Evolutionary conservation across 305 asterid species (phyloP), one percentile per base, ranked within the genome.

Genomic region (Nicotiana rustica): DNA sequence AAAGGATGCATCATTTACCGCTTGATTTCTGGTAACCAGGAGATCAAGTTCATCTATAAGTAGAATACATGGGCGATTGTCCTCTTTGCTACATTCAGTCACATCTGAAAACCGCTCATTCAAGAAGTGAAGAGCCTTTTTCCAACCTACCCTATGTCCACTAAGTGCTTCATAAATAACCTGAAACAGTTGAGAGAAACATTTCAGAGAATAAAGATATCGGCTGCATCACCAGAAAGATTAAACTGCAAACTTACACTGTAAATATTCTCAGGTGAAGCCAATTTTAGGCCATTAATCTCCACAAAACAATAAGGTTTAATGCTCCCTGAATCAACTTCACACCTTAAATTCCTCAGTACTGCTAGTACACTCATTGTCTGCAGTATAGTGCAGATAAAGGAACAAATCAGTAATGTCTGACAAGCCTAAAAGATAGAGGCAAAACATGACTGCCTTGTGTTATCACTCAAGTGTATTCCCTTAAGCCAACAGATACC

Each of bases 21-120:
- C 92, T 85, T 96, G 99, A 83, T 88, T 96, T 90, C 98, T 92
- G 82, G 99, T 96, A 65, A 96, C 98, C 78, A 96, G 90, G 70
- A 94, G 94, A 92, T 96, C 99, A 65, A 94, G 93, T 84, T 94
- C 98, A 83, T 96, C 99, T 57, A 96, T 96, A 80, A 96, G 98
- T 84, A 96, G 92, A 88, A 96, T 89, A 85, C 99, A 96, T 79
- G 99, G 98, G 87, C 85, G 90, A 31, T 83, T 85, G 71, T 93
- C 93, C 62, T 85, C 89, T 83, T 92, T 91, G 79, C 75, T 85
- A 73, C 61, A 78, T 36, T 89, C 91, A 19, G 84, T 86, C 85
- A 89, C 97, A 86, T 90, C 90, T 67, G 97, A 92, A 86, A 93
- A 95, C 71, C 93, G 89, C 84, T 93, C 98, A 85, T 93, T 96